A percentile compares a stretch with the other conserved stretches of the same genome.
phyloP scores from a whole-genome alignment of 768 basidiomycete species.

The Suillus tomentosus region DNA sequence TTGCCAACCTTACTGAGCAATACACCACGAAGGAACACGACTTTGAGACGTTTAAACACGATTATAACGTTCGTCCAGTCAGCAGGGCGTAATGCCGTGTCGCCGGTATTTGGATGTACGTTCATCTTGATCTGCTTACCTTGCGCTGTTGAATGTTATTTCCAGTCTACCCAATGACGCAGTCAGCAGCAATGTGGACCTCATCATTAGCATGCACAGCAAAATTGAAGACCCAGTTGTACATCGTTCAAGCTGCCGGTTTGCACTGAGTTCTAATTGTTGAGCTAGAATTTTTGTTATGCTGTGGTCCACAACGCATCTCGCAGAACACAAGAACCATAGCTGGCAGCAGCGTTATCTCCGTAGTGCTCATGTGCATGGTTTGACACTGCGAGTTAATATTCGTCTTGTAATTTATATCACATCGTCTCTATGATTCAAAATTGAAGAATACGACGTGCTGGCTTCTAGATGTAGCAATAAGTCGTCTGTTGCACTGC shows the following conservation, averaged over 20 bases:
- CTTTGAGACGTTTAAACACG: conserved; percentile 75
- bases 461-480: background rate
- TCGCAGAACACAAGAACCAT: background rate
- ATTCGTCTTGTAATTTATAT: background rate
- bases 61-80: conserved; percentile 73
- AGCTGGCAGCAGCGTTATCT: background rate
- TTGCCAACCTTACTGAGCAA: conserved; percentile 76
- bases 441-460: background rate
- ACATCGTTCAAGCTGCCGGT: background rate
- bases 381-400: background rate
- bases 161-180: background rate
- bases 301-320: too few relatives aligned
- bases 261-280: background rate
- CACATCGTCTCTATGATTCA: background rate
- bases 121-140: background rate
- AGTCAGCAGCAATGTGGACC: background rate
- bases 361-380: background rate
- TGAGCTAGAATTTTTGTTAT: background rate
- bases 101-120: conserved; percentile 1
- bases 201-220: background rate
- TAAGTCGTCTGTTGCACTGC: background rate
- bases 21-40: conserved; percentile 89
- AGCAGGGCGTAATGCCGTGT: conserved; percentile 26
- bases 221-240: background rate
- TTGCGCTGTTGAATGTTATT: background rate